phyloP scores from a whole-genome alignment of 345 rosid species.

The Citrus hindsii region DNA sequence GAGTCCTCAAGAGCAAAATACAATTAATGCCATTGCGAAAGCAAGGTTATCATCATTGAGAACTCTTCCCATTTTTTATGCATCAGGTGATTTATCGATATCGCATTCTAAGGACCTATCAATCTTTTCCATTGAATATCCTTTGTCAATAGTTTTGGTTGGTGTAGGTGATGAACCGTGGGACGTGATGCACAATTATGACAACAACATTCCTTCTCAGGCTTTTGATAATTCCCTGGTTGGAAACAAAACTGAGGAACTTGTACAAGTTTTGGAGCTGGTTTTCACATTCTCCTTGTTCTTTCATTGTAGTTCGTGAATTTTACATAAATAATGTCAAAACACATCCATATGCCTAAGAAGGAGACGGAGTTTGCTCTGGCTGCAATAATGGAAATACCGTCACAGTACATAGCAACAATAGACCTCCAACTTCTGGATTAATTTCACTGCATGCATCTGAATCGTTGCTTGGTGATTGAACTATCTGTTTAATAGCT shows the following conservation, averaged over 20 bases:
- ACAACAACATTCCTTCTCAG: too few species aligned
- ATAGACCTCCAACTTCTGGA: conserved; percentile 45
- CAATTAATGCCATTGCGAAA: conserved; percentile 45
- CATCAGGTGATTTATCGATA: background rate
- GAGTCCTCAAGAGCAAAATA: conserved; percentile 46
- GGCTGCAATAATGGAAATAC: conserved; percentile 55
- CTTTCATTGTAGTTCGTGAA: conserved; percentile 40
- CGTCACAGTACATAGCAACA: conserved; percentile 50
- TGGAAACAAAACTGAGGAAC: background rate
- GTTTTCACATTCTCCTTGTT: background rate
- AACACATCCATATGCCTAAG: conserved; percentile 22
- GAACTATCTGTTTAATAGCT: background rate
- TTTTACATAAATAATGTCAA: conserved; percentile 47
- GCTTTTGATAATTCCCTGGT: conserved; percentile 42
- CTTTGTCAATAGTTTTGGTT: conserved; percentile 49
- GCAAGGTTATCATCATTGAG: conserved; percentile 34
- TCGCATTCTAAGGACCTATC: background rate
- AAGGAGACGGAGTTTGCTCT: conserved; percentile 52
- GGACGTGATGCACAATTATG: too few species aligned
- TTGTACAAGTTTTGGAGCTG: too few species aligned
- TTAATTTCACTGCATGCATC: conserved; percentile 16
- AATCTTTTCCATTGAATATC: conserved; percentile 32
- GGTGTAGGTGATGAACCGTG: conserved; percentile 32
- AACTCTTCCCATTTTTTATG: background rate
- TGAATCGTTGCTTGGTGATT: background rate